Evolutionary conservation across 164 flowering plant genomes (phyloP), one percentile per base, ranked within the genome.

Genomic region (Vitis rotundifolia): DNA sequence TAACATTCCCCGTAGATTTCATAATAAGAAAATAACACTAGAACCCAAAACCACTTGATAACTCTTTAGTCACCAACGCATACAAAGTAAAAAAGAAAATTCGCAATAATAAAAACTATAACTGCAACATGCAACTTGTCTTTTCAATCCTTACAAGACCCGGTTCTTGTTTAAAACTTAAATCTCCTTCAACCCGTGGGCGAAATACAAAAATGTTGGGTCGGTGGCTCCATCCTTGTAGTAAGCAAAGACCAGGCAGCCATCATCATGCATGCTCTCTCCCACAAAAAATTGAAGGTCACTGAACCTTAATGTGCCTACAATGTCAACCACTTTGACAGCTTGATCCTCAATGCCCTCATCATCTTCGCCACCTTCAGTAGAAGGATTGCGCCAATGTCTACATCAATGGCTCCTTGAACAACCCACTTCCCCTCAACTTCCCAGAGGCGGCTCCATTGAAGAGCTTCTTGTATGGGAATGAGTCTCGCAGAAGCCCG

Each of bases 381-480:
- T 95, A 69, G 97, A 94, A 67, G 98, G 97, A 61, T 92, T 5
- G 98, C 98, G 28, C 97, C 98, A 75, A 89, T 94, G 77, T 94
- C 84, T 37, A 92, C 94, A 80, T 88, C 86, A 63, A 92, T 70
- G 12, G 95, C 89, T 65, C 97, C 97, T 82, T 86, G 75, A 44
- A 88, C 92, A 69, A 92, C 93, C 98, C 98, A 94, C 96, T 92
- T 88, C 68, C 92, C 92, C 13, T 85, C 86, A 65, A 88, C 92
- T 76, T 88, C 92, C 90, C 90, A 88, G 2, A 88, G 78, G n/a
- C n/a, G 8, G 70, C 59, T 11, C 89, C 89, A 67, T 80, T 78
- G 29, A 76, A 69, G 54, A 82, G 65, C 70, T 86, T 90, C 79
- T 75, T 86, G 85, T 83, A 85, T 0, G 86, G 88, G 54, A 82